phyloP scores from a whole-genome alignment of 768 basidiomycete genomes.

The Leccinum arenicola region DNA sequence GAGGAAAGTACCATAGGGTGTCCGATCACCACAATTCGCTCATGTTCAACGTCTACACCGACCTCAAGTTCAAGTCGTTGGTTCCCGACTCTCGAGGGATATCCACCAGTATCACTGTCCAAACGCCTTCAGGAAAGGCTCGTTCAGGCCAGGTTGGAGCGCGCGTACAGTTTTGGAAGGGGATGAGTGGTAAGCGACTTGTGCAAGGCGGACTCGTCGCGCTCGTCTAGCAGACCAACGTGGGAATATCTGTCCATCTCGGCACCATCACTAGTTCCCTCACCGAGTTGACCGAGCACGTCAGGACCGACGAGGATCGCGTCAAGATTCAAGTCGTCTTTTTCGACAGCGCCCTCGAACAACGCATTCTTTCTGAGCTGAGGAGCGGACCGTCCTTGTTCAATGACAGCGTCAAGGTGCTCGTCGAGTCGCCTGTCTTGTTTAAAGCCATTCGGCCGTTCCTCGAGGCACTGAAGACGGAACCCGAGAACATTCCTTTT shows the following conservation, averaged over 20 bases:
- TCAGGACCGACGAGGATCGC: conserved; percentile 30
- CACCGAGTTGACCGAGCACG: conserved; percentile 46
- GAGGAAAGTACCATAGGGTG: conserved; percentile 54
- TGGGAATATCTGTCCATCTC: conserved; percentile 44
- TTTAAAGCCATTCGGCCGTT: conserved; percentile 69
- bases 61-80: conserved; percentile 44
- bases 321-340: conserved; percentile 55
- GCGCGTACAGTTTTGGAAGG: conserved; percentile 61
- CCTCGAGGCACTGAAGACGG: conserved; percentile 55
- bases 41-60: conserved; percentile 64
- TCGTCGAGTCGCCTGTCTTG: conserved; percentile 65
- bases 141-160: conserved; percentile 36
- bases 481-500: conserved; percentile 59
- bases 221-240: conserved; percentile 6
- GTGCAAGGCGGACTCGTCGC: conserved; percentile 50
- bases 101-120: conserved; percentile 43
- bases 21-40: conserved; percentile 44
- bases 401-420: conserved; percentile 29
- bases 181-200: conserved; percentile 54
- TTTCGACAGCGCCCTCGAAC: conserved; percentile 58
- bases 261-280: conserved; percentile 47
- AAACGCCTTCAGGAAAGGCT: conserved; percentile 56
- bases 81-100: conserved; percentile 51
- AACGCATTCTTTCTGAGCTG: conserved; percentile 43
- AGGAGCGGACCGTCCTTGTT: conserved; percentile 23